Evolutionary conservation across 164 flowering plant species (phyloP), one percentile per base, ranked within the genome.

Genomic region (Umbilicus rupestris): DNA sequence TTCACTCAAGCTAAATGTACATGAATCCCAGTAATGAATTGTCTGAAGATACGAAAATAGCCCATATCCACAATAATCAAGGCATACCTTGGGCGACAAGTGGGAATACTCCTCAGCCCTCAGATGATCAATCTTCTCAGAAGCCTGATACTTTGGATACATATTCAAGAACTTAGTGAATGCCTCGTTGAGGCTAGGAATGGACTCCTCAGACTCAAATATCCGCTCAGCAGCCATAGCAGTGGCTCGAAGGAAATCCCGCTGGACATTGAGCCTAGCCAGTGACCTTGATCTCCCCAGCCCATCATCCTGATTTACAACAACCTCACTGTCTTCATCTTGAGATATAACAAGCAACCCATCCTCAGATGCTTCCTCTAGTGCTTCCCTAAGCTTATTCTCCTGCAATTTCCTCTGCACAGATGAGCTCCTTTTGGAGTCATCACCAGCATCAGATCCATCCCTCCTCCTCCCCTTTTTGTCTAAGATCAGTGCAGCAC

Each of bases 31-130:
- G 74, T 85, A 85, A 68, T 89, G 90, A 60, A 87, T 66, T 35
- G 81, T 75, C 66, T 92, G 97, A 66, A 79, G 64, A 68, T 81
- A 85, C 6, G 96, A 89, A 67, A 92, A 92, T 31, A 92, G 75
- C 72, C 98, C 98, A 72, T 86, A 92, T 28, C 98, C 98, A 79
- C 98, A 92, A 46, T 87, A 92, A 62, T 92, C 98, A 57, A 92
- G 92, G 74, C 98, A 89, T 79, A 92, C 98, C 94, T 89, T 92
- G 0, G 90, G 76, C 6, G 81, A 70, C 16, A 92, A 75, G 59
- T 92, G 89, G 20, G 73, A 73, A 73, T 92, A 92, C 73, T 92
- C 98, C 39, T 86, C 78, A 5, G 70, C 60, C 70, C 98, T 84
- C 71, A 92, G 71, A 70, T 89, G 87, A 73, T 92, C 98, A 64